These are phyloP conservation scores for Trypanosoma boissoni DNA, from an alignment of 208 protist species.

Conservation along the genomic window DNA sequence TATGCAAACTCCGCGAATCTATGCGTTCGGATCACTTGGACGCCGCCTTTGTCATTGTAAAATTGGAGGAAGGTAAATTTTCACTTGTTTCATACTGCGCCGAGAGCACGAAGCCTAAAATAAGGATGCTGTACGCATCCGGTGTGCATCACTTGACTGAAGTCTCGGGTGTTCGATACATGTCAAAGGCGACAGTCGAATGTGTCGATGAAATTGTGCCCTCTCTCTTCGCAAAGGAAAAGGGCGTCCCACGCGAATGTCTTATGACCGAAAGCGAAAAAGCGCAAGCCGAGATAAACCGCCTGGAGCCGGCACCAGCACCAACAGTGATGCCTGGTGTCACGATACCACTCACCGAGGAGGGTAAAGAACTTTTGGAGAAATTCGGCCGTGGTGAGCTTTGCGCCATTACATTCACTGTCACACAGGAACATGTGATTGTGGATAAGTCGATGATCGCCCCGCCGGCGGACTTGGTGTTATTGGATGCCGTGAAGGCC, in stretches of 20 bases:
- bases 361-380: slow-evolving; percentile 32
- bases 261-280: slow-evolving; percentile 81
- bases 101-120: slow-evolving; percentile 42
- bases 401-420: slow-evolving; percentile 44
- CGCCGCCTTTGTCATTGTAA: slow-evolving; percentile 47
- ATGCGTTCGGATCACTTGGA: slow-evolving; percentile 25
- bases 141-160: slow-evolving; percentile 37
- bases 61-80: slow-evolving; percentile 27
- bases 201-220: slow-evolving; percentile 35
- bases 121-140: slow-evolving; percentile 66
- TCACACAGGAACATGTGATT: slow-evolving; percentile 26
- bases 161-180: slow-evolving; percentile 2
- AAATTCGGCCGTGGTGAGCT: slow-evolving; percentile 31
- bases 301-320: slow-evolving; percentile 65
- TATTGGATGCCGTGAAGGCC: slow-evolving; percentile 13
- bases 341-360: slow-evolving; percentile 33
- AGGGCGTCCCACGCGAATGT: slow-evolving; percentile 26
- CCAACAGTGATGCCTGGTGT: slow-evolving; percentile 59
- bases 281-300: slow-evolving; percentile 36
- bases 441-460: slow-evolving; percentile 20
- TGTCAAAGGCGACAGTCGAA: slow-evolving; percentile 24
- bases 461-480: neutral
- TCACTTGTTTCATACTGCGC: slow-evolving; percentile 54
- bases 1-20: slow-evolving; percentile 27
- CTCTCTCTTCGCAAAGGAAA: slow-evolving; percentile 44